Base-by-base conservation (phyloP, 305 asterid genomes). In the Fraxinus sp. region DNA sequence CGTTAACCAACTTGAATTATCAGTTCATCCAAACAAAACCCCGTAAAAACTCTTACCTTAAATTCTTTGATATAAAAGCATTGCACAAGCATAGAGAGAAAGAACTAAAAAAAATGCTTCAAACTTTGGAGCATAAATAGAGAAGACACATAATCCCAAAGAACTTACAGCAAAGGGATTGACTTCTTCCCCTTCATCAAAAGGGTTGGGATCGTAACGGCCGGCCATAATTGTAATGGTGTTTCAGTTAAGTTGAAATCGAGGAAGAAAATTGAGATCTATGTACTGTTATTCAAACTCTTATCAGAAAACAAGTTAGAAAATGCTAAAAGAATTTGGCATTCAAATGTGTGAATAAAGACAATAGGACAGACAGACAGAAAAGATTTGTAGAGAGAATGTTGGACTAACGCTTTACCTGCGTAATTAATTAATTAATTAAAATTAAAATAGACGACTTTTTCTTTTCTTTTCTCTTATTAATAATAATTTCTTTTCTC, bases 171-270 rank as follows among this genome's bases (percentile, higher is more conserved):
- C 85, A 76, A 94, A 94, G 30, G 98, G 98, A 81, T 94, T 94
- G 85, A 90, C 97, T 91, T 93, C 97, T 16, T 92, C 93, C 73
- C 35, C 91, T 39, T 94, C 98, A 20, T 90, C 98, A 55, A 94
- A 94, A 78, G 98, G 98, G 81, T 94, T 94, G 49, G 85, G 89
- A 85, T 94, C 98, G 82, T 88, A 94, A 79, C 94, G 97, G 83
- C 95, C 90, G 44, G 96, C 98, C 98, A 94, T 94, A 8, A 75
- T 41, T 76, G 52, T 28, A 64, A 35, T 52, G 73, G 30, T 59
- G 20, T 64, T 37, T 68, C 55, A 35, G 77, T 84, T 59, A 52
- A 39, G 83, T 71, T 71, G 36, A 79, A 44, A 24, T 55, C 9
- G 81, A 79, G 66, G 82, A 72, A 32, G 75, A 83, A 75, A 35